phyloP scores from a whole-genome alignment of 768 basidiomycete genomes.

The Russula virescens region DNA sequence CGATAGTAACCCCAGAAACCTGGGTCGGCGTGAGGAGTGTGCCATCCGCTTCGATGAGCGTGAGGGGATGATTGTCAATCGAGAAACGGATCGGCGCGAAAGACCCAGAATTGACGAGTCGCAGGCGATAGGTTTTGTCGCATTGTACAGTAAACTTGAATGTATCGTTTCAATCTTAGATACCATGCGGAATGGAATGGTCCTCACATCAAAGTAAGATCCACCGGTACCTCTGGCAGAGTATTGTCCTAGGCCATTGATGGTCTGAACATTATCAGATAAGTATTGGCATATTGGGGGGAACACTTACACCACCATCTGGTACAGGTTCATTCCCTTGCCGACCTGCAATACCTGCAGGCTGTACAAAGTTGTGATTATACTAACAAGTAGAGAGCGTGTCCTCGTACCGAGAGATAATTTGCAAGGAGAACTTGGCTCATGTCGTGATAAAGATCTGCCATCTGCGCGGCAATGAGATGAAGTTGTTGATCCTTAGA shows the following conservation, averaged over 20 bases:
- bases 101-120: conserved; percentile 43
- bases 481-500: background rate
- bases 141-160: conserved; percentile 34
- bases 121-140: conserved; percentile 40
- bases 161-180: conserved; percentile 17
- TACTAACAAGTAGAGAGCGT: background rate
- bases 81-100: conserved; percentile 43
- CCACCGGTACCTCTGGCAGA: conserved; percentile 27
- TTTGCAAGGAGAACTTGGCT: conserved; percentile 27
- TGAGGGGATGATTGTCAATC: conserved; percentile 42
- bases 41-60: conserved; percentile 46
- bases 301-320: conserved; percentile 29
- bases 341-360: conserved; percentile 30
- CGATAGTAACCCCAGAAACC: conserved; percentile 38
- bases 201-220: conserved; percentile 29
- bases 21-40: conserved; percentile 36
- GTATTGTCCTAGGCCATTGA: conserved; percentile 35
- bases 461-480: conserved; percentile 30
- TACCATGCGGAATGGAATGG: background rate
- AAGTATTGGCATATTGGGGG: background rate
- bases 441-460: conserved; percentile 32
- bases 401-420: conserved; percentile 26
- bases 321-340: conserved; percentile 34
- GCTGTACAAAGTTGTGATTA: conserved; percentile 20
- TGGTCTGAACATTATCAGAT: conserved; percentile 21